Evolutionary conservation across 2,329 filamentous ascomycete species (phyloP).

Genomic region (Clarireedia monteithiana): DNA sequence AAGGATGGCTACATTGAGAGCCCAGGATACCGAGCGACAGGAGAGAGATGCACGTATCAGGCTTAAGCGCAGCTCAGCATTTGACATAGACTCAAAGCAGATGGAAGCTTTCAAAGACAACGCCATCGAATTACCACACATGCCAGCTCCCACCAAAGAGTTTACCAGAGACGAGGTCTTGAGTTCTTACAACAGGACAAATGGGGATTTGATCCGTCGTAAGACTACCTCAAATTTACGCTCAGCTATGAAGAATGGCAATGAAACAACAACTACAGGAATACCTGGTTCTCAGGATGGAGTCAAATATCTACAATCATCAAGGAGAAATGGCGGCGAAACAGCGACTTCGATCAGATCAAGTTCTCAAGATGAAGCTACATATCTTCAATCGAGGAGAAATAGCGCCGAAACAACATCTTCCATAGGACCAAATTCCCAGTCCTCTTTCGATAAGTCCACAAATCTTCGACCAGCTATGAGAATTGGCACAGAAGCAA

Average conservation of each 20-base stretch:
- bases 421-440: too few species aligned
- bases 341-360: too few species aligned
- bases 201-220: conserved; percentile 35
- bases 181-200: conserved; percentile 23
- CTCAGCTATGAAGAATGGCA: conserved; percentile 13
- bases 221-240: conserved; percentile 26
- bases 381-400: too few species aligned
- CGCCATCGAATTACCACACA: conserved; percentile 46
- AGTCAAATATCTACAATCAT: too few species aligned
- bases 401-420: too few species aligned
- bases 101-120: conserved; percentile 52
- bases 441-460: too few species aligned
- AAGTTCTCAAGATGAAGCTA: conserved; percentile 1
- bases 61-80: conserved; percentile 46
- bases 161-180: conserved; percentile 60
- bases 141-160: conserved; percentile 39
- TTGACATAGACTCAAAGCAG: conserved; percentile 47
- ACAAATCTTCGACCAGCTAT: conserved; percentile 1
- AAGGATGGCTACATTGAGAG: conserved; percentile 64
- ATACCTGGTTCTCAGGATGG: conserved; percentile 20
- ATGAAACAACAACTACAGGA: conserved; percentile 15
- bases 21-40: conserved; percentile 42
- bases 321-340: too few species aligned
- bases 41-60: conserved; percentile 46
- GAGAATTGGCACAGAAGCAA: conserved; percentile 3